These are phyloP conservation scores for Mortierella sp. DNA, from an alignment of 371 early-diverging fungal species.

Conservation along the genomic window DNA sequence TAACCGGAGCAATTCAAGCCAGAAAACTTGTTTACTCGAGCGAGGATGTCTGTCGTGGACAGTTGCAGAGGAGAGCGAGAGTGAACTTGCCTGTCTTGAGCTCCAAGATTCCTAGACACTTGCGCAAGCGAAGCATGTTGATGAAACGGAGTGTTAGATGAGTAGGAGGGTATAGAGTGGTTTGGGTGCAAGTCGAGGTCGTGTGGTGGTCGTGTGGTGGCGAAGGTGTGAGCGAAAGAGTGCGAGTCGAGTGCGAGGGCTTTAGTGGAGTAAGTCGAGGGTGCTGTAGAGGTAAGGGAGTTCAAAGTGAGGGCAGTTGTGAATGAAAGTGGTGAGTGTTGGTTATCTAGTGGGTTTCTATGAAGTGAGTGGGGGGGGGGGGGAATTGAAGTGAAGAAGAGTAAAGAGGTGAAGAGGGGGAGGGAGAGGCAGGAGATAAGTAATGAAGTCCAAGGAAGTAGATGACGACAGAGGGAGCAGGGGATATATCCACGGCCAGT, in stretches of 20 bases:
- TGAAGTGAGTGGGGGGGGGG: too few species aligned
- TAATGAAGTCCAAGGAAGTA: too few species aligned
- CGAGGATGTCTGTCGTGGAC: background rate
- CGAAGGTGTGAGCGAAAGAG: background rate
- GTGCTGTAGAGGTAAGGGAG: background rate
- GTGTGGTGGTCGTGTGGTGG: conserved; percentile 9
- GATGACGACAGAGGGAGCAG: too few species aligned
- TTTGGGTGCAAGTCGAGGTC: background rate
- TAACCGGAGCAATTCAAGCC: background rate
- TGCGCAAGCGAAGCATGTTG: conserved; percentile 51
- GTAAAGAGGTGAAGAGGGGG: too few species aligned
- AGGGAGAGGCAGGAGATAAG: too few species aligned
- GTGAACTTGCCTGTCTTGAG: conserved; percentile 54
- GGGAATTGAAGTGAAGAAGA: too few species aligned
- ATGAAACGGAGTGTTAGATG: background rate
- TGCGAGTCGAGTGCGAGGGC: background rate
- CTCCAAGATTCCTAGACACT: conserved; percentile 52
- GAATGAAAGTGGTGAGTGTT: too few species aligned
- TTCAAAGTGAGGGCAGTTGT: too few species aligned
- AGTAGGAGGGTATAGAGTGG: background rate
- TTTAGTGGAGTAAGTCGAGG: background rate
- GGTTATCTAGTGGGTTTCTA: too few species aligned
- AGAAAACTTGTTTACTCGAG: background rate
- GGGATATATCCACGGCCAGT: too few species aligned
- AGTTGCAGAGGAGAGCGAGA: background rate